These are phyloP conservation scores for Solanum hybrid DNA, from an alignment of 305 asterid species.

Conservation along the genomic window DNA sequence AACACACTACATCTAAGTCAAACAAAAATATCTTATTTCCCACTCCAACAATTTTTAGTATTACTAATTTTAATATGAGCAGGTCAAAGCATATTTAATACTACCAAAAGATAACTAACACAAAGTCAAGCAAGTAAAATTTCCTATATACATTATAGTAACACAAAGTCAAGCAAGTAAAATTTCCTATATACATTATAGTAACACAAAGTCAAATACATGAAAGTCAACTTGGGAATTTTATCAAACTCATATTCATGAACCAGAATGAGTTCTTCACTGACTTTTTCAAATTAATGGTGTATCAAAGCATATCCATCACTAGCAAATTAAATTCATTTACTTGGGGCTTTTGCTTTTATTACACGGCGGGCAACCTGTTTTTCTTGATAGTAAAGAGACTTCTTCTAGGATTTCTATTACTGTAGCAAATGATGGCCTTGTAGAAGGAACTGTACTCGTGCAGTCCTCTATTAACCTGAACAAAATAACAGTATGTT, in stretches of 20 bases:
- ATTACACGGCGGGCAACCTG: slow-evolving; percentile 38
- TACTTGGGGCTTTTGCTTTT: slow-evolving; percentile 1
- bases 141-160: neutral
- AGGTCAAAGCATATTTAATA: neutral
- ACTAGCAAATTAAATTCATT: neutral
- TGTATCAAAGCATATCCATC: neutral
- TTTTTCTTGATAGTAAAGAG: slow-evolving; percentile 19
- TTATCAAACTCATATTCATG: neutral
- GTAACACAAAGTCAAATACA: neutral
- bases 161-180: neutral
- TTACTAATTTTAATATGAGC: neutral
- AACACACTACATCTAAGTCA: neutral
- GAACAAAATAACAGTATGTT: neutral
- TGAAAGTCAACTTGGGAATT: neutral
- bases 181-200: neutral
- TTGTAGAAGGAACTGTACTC: slow-evolving; percentile 22
- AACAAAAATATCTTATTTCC: neutral
- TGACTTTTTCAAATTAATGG: neutral
- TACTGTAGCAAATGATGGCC: slow-evolving; percentile 31
- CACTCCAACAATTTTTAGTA: neutral
- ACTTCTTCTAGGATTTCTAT: slow-evolving; percentile 47
- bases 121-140: neutral
- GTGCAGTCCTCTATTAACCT: slow-evolving; percentile 47
- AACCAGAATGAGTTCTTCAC: neutral
- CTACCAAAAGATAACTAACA: neutral